Percentiles rank a stretch among this genome's conserved stretches.
phyloP scores from a whole-genome alignment of 208 protist species.

The Trypanosoma lewisi region DNA sequence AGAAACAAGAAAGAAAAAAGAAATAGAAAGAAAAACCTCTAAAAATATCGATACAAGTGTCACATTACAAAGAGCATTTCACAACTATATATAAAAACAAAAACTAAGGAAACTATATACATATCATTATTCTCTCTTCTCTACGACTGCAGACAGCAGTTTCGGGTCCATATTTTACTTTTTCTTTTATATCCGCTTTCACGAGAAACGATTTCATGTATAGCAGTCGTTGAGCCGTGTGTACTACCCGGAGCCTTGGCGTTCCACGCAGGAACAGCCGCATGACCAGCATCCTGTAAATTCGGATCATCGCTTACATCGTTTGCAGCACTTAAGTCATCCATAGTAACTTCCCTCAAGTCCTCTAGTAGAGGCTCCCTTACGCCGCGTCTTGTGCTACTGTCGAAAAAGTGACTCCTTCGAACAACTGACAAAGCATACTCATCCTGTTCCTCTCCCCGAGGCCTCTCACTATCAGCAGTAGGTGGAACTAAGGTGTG shows the following conservation, averaged over 20 bases:
- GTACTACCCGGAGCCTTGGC: background rate
- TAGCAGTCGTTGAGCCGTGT: background rate
- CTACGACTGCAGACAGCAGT: constrained; percentile 13
- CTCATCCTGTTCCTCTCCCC: background rate
- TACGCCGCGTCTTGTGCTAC: background rate
- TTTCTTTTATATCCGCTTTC: background rate
- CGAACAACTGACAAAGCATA: background rate
- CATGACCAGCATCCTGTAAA: background rate
- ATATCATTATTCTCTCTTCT: background rate
- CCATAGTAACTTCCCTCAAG: constrained; percentile 1
- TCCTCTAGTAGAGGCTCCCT: constrained; percentile 3
- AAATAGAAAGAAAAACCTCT: too few species aligned
- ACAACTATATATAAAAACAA: background rate
- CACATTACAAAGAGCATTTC: background rate
- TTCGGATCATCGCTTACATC: too few species aligned
- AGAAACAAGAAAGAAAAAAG: too few species aligned
- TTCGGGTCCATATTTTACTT: background rate
- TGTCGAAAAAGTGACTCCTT: background rate
- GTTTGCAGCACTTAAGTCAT: background rate
- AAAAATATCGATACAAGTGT: too few species aligned
- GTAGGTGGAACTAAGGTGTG: background rate
- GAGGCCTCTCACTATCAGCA: background rate
- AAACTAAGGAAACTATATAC: background rate
- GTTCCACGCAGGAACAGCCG: background rate
- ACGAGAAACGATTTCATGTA: background rate